phyloP scores from a whole-genome alignment of 345 rosid genomes.

The Pelargonium nanum region DNA sequence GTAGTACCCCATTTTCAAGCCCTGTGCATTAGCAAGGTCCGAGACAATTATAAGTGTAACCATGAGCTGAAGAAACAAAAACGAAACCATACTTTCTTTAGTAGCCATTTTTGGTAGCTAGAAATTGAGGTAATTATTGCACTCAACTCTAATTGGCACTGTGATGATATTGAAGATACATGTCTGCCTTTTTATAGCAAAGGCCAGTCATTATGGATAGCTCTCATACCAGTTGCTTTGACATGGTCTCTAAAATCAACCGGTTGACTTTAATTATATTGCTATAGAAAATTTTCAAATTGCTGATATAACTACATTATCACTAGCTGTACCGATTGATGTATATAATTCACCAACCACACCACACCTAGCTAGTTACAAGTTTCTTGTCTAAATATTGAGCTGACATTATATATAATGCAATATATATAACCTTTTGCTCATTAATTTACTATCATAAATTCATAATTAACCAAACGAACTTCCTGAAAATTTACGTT shows the following conservation, averaged over 20 bases:
- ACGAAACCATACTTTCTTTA: constrained; percentile 15
- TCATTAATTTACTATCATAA: too few species aligned
- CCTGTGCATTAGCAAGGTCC: constrained; percentile 11
- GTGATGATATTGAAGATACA: neutral
- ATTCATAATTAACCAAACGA: too few species aligned
- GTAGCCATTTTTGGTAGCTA: constrained; percentile 17
- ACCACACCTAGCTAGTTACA: too few species aligned
- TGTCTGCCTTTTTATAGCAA: neutral
- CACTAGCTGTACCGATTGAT: neutral
- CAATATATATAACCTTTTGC: too few species aligned
- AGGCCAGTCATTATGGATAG: neutral
- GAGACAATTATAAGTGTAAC: constrained; percentile 14
- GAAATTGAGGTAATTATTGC: neutral
- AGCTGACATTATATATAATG: too few species aligned
- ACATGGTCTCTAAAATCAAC: neutral
- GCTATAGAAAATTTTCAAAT: neutral
- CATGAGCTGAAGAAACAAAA: constrained; percentile 17
- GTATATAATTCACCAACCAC: too few species aligned
- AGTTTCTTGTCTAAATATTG: too few species aligned
- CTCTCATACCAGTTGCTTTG: neutral
- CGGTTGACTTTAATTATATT: neutral
- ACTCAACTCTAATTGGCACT: neutral
- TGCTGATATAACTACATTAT: neutral
- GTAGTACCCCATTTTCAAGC: constrained; percentile 49
- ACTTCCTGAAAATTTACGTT: too few species aligned